A percentile compares a stretch with the other conserved stretches of the same genome.
phyloP scores from a whole-genome alignment of 2,329 filamentous ascomycete species.

The Dendryphion nanum region DNA sequence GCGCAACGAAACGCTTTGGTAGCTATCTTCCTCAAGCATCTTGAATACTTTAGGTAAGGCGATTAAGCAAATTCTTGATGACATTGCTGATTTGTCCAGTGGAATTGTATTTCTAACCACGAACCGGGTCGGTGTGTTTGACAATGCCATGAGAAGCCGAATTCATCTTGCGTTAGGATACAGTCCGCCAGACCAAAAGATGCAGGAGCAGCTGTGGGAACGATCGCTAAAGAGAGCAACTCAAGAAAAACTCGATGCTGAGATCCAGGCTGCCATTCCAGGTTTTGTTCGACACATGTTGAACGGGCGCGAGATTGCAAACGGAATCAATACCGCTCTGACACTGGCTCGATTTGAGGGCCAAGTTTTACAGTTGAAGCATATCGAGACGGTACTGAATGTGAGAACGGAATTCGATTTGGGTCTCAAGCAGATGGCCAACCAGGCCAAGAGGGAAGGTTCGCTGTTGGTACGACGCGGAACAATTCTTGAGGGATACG shows the following conservation, averaged over 20 bases:
- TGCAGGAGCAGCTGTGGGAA: slow-evolving; percentile 10
- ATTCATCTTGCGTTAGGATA: slow-evolving; percentile 13
- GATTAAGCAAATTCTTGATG: no score
- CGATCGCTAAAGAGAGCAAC: slow-evolving; percentile 6
- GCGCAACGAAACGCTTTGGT: slow-evolving; percentile 19
- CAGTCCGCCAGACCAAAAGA: slow-evolving; percentile 8
- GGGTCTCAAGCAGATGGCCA: slow-evolving; percentile 5
- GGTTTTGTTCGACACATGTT: slow-evolving; percentile 7
- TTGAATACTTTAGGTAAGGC: slow-evolving; percentile 26
- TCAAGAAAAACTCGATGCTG: slow-evolving; percentile 6
- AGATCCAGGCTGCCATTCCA: slow-evolving; percentile 10
- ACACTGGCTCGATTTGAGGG: slow-evolving; percentile 15
- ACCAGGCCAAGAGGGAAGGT: slow-evolving; percentile 1
- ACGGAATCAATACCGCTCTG: slow-evolving; percentile 18
- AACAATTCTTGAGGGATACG: slow-evolving; percentile 5
- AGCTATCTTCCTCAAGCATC: slow-evolving; percentile 17
- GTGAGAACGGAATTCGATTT: slow-evolving; percentile 12
- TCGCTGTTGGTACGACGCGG: slow-evolving; percentile 1
- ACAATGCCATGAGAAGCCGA: slow-evolving; percentile 16
- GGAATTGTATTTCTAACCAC: slow-evolving; percentile 25
- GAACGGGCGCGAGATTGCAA: slow-evolving; percentile 24
- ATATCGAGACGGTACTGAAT: slow-evolving; percentile 17
- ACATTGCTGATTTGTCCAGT: no score
- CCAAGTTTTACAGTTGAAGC: slow-evolving; percentile 8
- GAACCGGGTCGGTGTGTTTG: slow-evolving; percentile 17